Conservation (phyloP, 352 stramenopile genomes). For the Hyaloperonospora brassicae region DNA sequence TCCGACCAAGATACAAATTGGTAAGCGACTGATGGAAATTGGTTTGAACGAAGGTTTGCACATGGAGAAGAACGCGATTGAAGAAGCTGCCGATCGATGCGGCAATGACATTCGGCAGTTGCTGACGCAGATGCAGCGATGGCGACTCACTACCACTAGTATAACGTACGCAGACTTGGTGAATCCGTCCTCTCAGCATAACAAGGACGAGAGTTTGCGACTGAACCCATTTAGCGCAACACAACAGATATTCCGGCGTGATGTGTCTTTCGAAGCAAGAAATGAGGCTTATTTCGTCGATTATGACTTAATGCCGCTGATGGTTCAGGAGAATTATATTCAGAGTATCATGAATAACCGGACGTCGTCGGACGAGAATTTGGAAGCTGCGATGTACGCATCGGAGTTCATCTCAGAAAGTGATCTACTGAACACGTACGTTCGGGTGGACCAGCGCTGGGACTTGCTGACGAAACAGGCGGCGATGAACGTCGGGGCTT, state of each 20-base stretch:
- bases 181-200: conserved; percentile 62
- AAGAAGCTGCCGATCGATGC: conserved; percentile 93
- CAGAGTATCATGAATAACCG: conserved; percentile 75
- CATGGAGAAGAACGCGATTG: conserved; percentile 94
- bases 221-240: conserved; percentile 93
- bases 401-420: conserved; percentile 89
- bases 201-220: conserved; percentile 91
- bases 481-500: conserved; percentile 85
- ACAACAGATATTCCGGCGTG: conserved; percentile 87
- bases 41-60: conserved; percentile 82
- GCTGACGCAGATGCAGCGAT: conserved; percentile 97
- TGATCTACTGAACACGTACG: conserved; percentile 70
- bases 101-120: conserved; percentile 97
- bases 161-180: conserved; percentile 86
- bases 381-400: conserved; percentile 81
- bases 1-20: conserved; percentile 90
- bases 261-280: conserved; percentile 69
- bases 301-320: conserved; percentile 96
- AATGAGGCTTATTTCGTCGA: conserved; percentile 98
- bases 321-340: conserved; percentile 91
- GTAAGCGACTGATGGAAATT: conserved; percentile 89
- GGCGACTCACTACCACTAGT: conserved; percentile 70
- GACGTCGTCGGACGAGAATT: conserved; percentile 55
- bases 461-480: conserved; percentile 89
- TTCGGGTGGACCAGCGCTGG: conserved; percentile 90